These are phyloP conservation scores for Gymnopilus junonius DNA, from an alignment of 768 basidiomycete species.

Conservation along the genomic window DNA sequence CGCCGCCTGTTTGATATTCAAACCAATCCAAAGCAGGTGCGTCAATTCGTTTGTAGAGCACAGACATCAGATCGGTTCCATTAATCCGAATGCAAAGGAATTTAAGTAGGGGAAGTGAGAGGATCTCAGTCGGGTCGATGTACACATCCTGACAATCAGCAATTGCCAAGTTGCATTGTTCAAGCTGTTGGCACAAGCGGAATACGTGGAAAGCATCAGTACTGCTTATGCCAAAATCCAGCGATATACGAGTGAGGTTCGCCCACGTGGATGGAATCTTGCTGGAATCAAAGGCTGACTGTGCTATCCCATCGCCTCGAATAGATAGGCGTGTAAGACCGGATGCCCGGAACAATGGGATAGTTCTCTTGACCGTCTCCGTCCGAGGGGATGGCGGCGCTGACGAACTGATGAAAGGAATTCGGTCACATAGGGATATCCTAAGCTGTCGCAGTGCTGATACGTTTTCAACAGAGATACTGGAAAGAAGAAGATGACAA, in stretches of 20 bases:
- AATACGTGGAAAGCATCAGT: background rate
- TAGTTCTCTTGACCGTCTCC: background rate
- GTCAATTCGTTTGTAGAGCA: background rate
- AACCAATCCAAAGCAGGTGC: background rate
- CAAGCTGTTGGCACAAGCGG: background rate
- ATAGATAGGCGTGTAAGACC: background rate
- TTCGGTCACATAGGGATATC: background rate
- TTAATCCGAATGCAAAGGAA: background rate
- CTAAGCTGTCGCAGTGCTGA: background rate
- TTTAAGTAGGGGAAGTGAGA: background rate
- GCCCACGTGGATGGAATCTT: background rate
- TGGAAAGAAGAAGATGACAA: background rate
- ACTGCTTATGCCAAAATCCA: background rate
- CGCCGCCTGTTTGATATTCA: background rate
- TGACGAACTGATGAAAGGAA: background rate
- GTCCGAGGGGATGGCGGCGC: background rate
- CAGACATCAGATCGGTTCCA: background rate
- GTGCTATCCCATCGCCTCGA: background rate
- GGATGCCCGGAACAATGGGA: background rate
- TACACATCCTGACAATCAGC: background rate
- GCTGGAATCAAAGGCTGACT: background rate
- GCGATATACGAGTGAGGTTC: background rate
- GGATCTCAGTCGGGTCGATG: background rate
- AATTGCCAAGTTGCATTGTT: background rate
- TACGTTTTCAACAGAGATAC: background rate